Evolutionary conservation across 371 early-diverging fungal genomes (phyloP), one percentile per base, ranked within the genome.

Genomic region (Gilbertella persicaria): DNA sequence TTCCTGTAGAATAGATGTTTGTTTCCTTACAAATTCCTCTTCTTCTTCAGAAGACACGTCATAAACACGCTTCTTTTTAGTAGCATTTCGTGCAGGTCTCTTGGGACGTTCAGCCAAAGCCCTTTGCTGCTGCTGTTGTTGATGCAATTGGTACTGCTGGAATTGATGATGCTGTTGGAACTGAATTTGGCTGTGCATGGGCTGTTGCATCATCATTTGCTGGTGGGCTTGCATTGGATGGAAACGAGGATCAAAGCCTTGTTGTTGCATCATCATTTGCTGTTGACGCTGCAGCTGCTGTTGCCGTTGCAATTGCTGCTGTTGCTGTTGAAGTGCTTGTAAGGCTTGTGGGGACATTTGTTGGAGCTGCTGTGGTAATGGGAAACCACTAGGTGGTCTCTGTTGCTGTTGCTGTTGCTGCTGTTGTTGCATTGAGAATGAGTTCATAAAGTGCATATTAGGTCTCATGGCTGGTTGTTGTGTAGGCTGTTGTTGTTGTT

Each of bases 41-140:
- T 73, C 78, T 20, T 77, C 68, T 21, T 64, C 74, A 8, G 78
- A 73, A 10, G 78, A 67, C 36, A 69, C 66, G 16, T 77, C 78
- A 25, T 77, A 73, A 26, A 51, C 51, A 5, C 65, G 63, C 43
- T 64, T 71, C 58, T 71, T 71, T 47, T 67, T 73, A 14, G 61
- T 46, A 13, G 69, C 65, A 29, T 63, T 66, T 25, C 78, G 57
- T 12, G 58, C 43, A 10, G 76, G 60, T 30, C 72, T 58, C 33
- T 68, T 62, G 5, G 72, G 69, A 23, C 65, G 52, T 12, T 52
- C 55, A n/a, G 66, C 35, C 20, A 66, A 37, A 7, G 49, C 49
- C 33, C 8, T 33, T 14, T 55, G 53, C 13, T 54, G 66, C 13
- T 55, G 47, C 13, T 59, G 50, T n/a, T 47, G 49, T 23, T 26